These are phyloP conservation scores for Phyllosticta paracitricarpa DNA, from an alignment of 2,329 filamentous ascomycete genomes.

Conservation along the genomic window DNA sequence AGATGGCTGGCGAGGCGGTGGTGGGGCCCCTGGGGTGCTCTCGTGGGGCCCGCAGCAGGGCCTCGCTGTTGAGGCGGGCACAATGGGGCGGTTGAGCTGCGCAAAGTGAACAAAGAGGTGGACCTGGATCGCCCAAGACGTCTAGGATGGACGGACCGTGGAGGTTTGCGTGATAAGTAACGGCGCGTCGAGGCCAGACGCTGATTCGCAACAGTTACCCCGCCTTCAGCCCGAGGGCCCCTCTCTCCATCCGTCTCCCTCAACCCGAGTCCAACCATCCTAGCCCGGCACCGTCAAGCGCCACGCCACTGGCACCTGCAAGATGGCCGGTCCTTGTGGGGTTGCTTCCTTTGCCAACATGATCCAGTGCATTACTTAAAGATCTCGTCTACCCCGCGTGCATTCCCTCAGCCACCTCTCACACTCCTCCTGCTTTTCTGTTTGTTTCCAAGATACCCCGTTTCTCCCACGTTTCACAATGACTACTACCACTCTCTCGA, in stretches of 20 bases:
- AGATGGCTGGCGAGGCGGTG: conserved; percentile 16
- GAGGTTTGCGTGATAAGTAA: background rate
- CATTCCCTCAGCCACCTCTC: background rate
- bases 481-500: conserved; percentile 54
- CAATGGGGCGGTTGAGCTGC: background rate
- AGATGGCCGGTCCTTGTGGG: background rate
- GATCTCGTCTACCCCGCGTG: conserved; percentile 1
- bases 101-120: background rate
- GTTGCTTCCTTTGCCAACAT: background rate
- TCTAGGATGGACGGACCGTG: background rate
- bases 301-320: background rate
- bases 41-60: background rate
- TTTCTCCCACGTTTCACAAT: conserved; percentile 24
- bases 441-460: conserved; percentile 19
- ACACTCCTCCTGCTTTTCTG: background rate
- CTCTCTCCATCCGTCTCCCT: background rate
- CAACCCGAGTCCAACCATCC: background rate
- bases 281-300: background rate
- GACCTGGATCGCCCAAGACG: background rate
- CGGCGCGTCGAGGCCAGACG: background rate
- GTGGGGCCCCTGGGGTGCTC: background rate
- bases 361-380: background rate
- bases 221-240: background rate
- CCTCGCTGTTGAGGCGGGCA: background rate
- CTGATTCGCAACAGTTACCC: background rate